These are phyloP conservation scores for Wakefieldia striispora DNA, from an alignment of 768 basidiomycete genomes.

Conservation along the genomic window DNA sequence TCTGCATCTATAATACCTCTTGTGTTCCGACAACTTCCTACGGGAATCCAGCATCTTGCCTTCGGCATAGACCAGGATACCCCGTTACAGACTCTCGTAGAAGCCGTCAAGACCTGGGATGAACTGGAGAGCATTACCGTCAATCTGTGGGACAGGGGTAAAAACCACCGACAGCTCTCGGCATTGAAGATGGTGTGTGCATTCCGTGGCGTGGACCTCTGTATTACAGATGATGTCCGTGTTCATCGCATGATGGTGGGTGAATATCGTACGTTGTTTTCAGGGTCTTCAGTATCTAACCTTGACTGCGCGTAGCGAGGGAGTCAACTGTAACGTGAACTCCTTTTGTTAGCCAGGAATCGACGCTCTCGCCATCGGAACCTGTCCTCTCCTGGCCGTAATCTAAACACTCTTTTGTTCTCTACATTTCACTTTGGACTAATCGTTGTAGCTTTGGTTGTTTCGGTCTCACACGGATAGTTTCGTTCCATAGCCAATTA, in stretches of 20 bases:
- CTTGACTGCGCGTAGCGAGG: constrained; percentile 19
- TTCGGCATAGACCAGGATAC: constrained; percentile 60
- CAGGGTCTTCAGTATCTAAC: constrained; percentile 13
- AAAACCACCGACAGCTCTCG: constrained; percentile 48
- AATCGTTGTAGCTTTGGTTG: constrained; percentile 20
- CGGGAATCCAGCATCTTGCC: constrained; percentile 53
- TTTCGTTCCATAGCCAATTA: neutral
- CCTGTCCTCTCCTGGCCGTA: neutral
- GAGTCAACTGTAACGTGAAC: constrained; percentile 10
- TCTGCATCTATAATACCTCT: constrained; percentile 37
- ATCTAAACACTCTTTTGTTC: constrained; percentile 1
- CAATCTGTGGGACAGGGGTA: constrained; percentile 52
- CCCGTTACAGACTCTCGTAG: constrained; percentile 51
- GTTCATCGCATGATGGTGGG: constrained; percentile 51
- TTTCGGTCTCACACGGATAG: neutral
- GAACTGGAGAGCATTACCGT: constrained; percentile 50
- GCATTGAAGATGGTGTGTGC: constrained; percentile 65
- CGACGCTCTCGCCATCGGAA: neutral
- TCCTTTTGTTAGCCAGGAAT: constrained; percentile 17
- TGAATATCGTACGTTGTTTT: constrained; percentile 35
- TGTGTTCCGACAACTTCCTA: constrained; percentile 49
- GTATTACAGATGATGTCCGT: constrained; percentile 48
- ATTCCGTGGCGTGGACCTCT: constrained; percentile 54
- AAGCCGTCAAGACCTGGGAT: constrained; percentile 46
- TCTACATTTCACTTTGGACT: constrained; percentile 2